Conservation (phyloP, 1,139 yeast species). For the Candida gigantensis region DNA sequence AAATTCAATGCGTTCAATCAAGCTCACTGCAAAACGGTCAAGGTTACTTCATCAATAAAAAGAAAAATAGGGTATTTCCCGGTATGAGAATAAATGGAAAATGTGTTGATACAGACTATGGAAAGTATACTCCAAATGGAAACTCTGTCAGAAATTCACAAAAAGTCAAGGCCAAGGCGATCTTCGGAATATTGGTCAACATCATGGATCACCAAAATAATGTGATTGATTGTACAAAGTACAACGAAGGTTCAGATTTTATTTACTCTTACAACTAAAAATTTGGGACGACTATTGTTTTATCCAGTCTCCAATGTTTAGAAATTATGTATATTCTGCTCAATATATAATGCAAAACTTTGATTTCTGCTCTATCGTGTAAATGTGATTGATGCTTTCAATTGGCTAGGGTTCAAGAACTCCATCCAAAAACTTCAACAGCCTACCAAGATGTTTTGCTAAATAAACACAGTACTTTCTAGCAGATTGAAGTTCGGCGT, state of each 20-base stretch:
- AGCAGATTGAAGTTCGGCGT: no score
- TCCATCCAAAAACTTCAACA: no score
- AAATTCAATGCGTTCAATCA: neutral
- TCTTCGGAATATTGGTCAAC: neutral
- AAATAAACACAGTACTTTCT: no score
- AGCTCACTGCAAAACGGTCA: neutral
- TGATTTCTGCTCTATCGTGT: no score
- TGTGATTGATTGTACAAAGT: neutral
- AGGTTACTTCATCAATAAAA: neutral
- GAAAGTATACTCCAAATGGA: neutral
- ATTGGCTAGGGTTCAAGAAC: neutral
- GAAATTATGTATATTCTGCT: no score
- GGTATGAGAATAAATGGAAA: neutral
- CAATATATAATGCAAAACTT: no score
- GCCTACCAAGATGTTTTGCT: no score
- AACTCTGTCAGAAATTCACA: neutral
- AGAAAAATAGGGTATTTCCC: neutral
- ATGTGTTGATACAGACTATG: neutral
- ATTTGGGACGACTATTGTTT: no score
- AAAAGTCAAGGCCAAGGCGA: neutral
- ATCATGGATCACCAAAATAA: conserved; percentile 1
- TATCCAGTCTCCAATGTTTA: no score
- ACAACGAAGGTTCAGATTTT: neutral
- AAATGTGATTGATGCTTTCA: no score
- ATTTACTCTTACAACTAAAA: no score